Evolutionary conservation across 2,329 filamentous ascomycete species (phyloP).

Genomic region (Aspergillus clavatus): DNA sequence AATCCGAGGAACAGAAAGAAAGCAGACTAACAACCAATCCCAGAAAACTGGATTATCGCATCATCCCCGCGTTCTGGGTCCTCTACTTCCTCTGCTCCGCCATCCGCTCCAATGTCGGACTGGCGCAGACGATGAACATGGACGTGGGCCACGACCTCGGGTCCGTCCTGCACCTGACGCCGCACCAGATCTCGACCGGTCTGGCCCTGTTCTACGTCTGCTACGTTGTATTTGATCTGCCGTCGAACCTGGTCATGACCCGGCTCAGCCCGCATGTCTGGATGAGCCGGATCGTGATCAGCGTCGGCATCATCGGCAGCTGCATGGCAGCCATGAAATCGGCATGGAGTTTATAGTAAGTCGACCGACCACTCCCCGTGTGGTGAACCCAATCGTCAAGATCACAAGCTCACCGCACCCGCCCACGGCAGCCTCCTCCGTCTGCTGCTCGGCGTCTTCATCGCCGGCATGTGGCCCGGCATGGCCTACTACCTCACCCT

Average conservation of each 20-base stretch:
- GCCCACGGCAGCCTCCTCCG: conserved; percentile 63
- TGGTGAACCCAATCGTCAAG: too few species aligned
- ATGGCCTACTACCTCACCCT: conserved; percentile 91
- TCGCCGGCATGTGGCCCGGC: conserved; percentile 91
- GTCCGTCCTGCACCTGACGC: conserved; percentile 61
- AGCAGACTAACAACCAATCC: not conserved
- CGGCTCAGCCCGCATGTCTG: conserved; percentile 77
- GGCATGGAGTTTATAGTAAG: conserved; percentile 81
- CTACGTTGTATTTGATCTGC: conserved; percentile 84
- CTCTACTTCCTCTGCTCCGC: conserved; percentile 90
- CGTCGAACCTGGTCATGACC: conserved; percentile 85
- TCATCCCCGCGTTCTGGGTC: conserved; percentile 74
- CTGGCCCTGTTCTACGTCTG: conserved; percentile 87
- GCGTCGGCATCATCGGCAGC: conserved; percentile 75
- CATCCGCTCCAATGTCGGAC: conserved; percentile 84
- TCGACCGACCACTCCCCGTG: conserved; percentile 20
- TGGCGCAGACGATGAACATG: conserved; percentile 91
- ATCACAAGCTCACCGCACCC: too few species aligned
- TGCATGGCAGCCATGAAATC: conserved; percentile 78
- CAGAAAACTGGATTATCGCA: conserved; percentile 55
- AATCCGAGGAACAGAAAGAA: not conserved
- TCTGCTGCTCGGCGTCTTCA: conserved; percentile 78
- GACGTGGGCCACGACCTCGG: conserved; percentile 68
- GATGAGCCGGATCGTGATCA: conserved; percentile 89
- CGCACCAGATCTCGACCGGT: conserved; percentile 76